phyloP scores from a whole-genome alignment of 352 stramenopile species.

The Phytophthora litchii region DNA sequence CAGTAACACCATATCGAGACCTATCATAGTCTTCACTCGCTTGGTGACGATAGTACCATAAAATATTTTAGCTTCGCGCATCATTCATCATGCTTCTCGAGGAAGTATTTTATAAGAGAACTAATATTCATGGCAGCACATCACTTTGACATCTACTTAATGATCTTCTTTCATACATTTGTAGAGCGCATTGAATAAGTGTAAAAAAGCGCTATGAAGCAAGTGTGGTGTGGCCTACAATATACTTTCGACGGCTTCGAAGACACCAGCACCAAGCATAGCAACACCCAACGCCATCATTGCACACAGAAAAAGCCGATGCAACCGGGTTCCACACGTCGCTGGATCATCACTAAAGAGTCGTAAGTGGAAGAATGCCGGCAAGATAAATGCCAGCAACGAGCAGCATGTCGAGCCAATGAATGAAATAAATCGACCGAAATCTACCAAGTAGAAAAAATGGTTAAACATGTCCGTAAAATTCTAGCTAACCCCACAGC shows the following conservation, averaged over 20 bases:
- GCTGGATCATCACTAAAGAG: slow-evolving; percentile 55
- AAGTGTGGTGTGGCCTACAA: slow-evolving; percentile 17
- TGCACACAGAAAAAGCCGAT: slow-evolving; percentile 37
- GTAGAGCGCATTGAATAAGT: too few relatives aligned
- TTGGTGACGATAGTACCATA: too few relatives aligned
- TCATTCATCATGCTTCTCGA: too few relatives aligned
- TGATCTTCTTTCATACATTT: too few relatives aligned
- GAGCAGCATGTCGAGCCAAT: slow-evolving; percentile 92
- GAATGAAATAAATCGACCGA: slow-evolving; percentile 92
- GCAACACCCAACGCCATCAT: slow-evolving; percentile 46
- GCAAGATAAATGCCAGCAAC: slow-evolving; percentile 90
- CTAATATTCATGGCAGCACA: too few relatives aligned
- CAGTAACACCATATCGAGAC: too few relatives aligned
- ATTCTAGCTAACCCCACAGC: neutral
- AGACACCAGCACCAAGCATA: slow-evolving; percentile 44
- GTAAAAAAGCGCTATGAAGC: too few relatives aligned
- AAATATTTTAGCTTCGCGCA: too few relatives aligned
- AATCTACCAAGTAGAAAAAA: slow-evolving; percentile 56
- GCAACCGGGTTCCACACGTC: slow-evolving; percentile 24
- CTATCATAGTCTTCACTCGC: too few relatives aligned
- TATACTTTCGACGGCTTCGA: slow-evolving; percentile 37
- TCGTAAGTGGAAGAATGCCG: slow-evolving; percentile 83
- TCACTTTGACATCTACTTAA: too few relatives aligned
- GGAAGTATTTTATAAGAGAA: too few relatives aligned
- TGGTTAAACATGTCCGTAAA: neutral